phyloP scores from a whole-genome alignment of 495 filamentous ascomycete genomes.

The Xylaria sp. region DNA sequence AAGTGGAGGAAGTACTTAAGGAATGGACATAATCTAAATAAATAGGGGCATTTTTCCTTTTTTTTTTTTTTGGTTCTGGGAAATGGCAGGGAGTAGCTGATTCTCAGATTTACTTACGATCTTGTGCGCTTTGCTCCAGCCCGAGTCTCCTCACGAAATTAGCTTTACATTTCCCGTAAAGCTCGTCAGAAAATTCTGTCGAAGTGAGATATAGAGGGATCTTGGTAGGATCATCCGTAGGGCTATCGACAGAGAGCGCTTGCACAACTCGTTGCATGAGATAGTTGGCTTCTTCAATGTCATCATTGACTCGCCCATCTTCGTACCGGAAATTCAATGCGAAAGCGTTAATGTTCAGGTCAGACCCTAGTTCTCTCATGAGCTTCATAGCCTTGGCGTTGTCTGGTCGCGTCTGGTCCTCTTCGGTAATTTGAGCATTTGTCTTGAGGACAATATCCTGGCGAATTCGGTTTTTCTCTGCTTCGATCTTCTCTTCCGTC shows the following conservation, averaged over 20 bases:
- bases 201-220: constrained; percentile 55
- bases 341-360: constrained; percentile 59
- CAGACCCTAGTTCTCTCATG: constrained; percentile 50
- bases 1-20: neutral
- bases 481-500: constrained; percentile 36
- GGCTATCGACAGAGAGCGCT: constrained; percentile 46
- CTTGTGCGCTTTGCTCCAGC: constrained; percentile 34
- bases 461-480: constrained; percentile 50
- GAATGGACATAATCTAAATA: neutral
- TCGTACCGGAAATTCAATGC: constrained; percentile 49
- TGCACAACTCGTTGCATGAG: constrained; percentile 53
- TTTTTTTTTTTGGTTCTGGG: neutral
- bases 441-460: constrained; percentile 46
- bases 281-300: constrained; percentile 60
- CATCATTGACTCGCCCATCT: constrained; percentile 48
- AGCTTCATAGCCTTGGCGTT: constrained; percentile 42
- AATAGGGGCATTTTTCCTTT: too few relatives aligned
- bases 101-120: constrained; percentile 21
- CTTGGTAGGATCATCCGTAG: constrained; percentile 45
- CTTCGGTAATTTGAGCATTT: constrained; percentile 43
- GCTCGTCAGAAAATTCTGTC: constrained; percentile 45
- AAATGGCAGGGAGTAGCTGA: neutral
- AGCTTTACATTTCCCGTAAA: constrained; percentile 49
- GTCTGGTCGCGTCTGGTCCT: constrained; percentile 20
- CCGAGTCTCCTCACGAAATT: constrained; percentile 50